Evolutionary conservation across 2,329 filamentous ascomycete species (phyloP), one percentile per base, ranked within the genome.

Genomic region (Penicillium sp.): DNA sequence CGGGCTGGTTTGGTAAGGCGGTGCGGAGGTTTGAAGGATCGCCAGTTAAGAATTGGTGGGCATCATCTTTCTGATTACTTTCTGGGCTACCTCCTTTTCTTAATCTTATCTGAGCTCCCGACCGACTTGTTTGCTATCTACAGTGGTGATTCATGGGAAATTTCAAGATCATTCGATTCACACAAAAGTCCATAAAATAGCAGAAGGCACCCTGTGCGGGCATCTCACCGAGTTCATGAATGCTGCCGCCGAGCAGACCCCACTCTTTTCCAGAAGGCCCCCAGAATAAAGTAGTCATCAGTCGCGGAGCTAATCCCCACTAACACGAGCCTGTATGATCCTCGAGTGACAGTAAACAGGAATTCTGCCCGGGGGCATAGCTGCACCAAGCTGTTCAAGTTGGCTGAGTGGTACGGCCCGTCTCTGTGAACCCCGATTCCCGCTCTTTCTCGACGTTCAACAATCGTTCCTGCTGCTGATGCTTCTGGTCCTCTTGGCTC

Each of bases 381-480:
- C 31, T 37, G 36, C 36, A 39, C 13, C 14, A 18, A 3, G 11
- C 16, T 24, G 1, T 19, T 39, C n/a, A 19, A 18, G 35, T 18
- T 35, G 46, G 5, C 31, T 41, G 13, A 22, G 11, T 18, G 49
- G 19, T 14, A n/a, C 22, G 37, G 44, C 87, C 84, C 0, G 79
- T 55, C 60, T 87, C 79, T 0, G 86, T 85, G 55, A 88, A 89
- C 0, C 86, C 86, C 0, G 70, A 80, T 71, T 76, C 77, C 55
- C 80, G 76, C 49, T 84, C 81, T 67, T 82, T 68, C 62, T 70
- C 68, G 46, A 65, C 43, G 36, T 61, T 58, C 36, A 72, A 60
- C 56, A 73, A 55, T 59, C 67, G 77, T 37, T 78, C 75, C 65
- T 86, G 80, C 5, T 77, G 76, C 49, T 84, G 54, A 69, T 86